A percentile compares a stretch with the other conserved stretches of the same genome.
Evolutionary conservation across 2,329 filamentous ascomycete genomes (phyloP).

Genomic region (Colletotrichum sp.): DNA sequence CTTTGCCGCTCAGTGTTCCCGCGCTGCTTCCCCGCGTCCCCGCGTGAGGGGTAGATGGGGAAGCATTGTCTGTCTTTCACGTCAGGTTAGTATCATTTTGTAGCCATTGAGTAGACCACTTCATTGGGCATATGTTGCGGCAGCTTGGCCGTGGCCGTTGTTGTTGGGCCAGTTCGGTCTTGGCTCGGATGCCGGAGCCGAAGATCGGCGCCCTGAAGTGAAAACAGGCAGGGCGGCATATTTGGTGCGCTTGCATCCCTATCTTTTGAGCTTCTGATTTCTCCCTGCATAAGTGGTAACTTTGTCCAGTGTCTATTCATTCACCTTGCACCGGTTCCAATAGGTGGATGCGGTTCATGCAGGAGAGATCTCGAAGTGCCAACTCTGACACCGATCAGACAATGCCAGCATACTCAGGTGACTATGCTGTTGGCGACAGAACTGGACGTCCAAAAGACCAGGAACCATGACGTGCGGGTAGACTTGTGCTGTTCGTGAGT

Average conservation of each 20-base stretch:
- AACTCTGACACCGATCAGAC: not conserved
- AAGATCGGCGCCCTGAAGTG: not conserved
- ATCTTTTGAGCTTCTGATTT: not conserved
- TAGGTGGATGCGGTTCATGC: not conserved
- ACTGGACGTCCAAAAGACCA: fast-evolving
- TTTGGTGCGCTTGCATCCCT: not conserved
- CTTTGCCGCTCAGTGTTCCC: not conserved
- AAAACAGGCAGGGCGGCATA: not conserved
- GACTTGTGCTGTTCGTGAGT: not conserved
- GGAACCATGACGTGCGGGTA: not conserved
- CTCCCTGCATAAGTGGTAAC: not conserved
- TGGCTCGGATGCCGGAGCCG: not conserved
- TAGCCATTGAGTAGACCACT: not conserved
- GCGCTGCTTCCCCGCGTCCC: not conserved
- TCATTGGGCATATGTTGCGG: not conserved
- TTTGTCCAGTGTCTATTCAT: not conserved
- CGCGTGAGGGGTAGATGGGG: not conserved
- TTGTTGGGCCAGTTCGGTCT: not conserved
- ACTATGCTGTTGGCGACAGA: not conserved
- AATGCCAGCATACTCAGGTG: not conserved
- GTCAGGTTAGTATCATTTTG: not conserved
- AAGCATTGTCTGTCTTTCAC: not conserved
- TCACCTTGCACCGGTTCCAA: not conserved
- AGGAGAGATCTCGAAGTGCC: not conserved
- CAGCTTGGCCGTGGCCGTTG: not conserved